Percentiles rank a stretch among this genome's conserved stretches.
Conservation (phyloP, 768 basidiomycete species). For the Mycena venus region DNA sequence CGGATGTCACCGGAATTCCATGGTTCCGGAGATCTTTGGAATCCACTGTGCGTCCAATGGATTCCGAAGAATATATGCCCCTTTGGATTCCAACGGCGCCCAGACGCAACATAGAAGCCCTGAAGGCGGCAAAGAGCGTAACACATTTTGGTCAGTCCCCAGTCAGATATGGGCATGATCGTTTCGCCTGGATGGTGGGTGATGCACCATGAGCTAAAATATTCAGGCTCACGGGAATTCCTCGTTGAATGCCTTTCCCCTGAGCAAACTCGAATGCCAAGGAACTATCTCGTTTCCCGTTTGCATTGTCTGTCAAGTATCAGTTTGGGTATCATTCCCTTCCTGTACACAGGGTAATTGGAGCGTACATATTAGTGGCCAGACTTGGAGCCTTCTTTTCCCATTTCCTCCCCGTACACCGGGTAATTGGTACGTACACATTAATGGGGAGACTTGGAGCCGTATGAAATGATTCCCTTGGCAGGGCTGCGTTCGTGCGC, state of each 20-base stretch:
- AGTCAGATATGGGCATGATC: slow-evolving; percentile 7
- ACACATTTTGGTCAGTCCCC: slow-evolving; percentile 12
- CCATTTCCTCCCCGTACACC: slow-evolving; percentile 1
- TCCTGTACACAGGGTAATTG: slow-evolving; percentile 11
- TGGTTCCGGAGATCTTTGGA: too few relatives aligned
- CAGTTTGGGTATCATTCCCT: slow-evolving; percentile 10
- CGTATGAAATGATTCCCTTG: slow-evolving; percentile 11
- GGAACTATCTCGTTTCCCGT: slow-evolving; percentile 1
- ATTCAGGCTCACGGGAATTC: slow-evolving; percentile 1
- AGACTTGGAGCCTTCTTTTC: not conserved
- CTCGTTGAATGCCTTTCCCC: slow-evolving; percentile 2
- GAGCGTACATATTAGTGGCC: slow-evolving; percentile 9
- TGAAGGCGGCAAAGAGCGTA: slow-evolving; percentile 1
- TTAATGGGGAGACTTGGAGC: slow-evolving; percentile 3
- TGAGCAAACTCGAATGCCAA: slow-evolving; percentile 16
- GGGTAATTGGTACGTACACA: slow-evolving; percentile 14
- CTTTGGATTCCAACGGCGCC: too few relatives aligned
- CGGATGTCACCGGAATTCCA: too few relatives aligned
- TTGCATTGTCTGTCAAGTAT: slow-evolving; percentile 7
- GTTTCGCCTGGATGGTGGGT: slow-evolving; percentile 11
- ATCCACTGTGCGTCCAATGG: too few relatives aligned
- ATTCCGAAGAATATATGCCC: too few relatives aligned
- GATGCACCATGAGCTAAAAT: slow-evolving; percentile 4
- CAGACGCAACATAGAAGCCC: slow-evolving; percentile 5
- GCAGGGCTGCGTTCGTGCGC: too few relatives aligned